These are phyloP conservation scores for Fusarium nelsonii DNA, from an alignment of 2,329 filamentous ascomycete genomes.

Conservation along the genomic window DNA sequence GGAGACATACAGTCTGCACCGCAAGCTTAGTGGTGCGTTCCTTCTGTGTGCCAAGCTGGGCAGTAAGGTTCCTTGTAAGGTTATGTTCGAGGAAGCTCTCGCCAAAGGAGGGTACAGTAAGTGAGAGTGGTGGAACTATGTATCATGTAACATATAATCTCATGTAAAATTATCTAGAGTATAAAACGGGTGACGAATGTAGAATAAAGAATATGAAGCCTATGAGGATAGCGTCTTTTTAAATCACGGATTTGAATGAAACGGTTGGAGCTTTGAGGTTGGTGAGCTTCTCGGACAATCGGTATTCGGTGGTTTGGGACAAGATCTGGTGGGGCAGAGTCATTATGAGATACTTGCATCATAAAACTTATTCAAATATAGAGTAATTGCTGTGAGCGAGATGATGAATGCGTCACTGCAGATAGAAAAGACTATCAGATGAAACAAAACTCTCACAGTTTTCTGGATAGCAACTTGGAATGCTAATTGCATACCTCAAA, in stretches of 20 bases:
- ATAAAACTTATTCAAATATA: not conserved
- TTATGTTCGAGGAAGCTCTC: slow-evolving; percentile 77
- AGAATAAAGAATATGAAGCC: slow-evolving; percentile 16
- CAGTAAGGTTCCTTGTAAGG: slow-evolving; percentile 83
- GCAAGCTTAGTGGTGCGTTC: slow-evolving; percentile 96
- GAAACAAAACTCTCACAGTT: not conserved
- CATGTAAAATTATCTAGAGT: slow-evolving; percentile 38
- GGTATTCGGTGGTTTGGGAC: slow-evolving; percentile 5
- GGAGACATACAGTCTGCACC: slow-evolving; percentile 95
- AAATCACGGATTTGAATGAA: not conserved
- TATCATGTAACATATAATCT: slow-evolving; percentile 32
- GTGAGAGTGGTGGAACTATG: slow-evolving; percentile 15
- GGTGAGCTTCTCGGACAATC: slow-evolving; percentile 5
- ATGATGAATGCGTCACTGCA: not conserved
- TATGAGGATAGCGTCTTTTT: not conserved
- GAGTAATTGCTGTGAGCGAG: not conserved
- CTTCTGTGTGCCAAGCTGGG: slow-evolving; percentile 88
- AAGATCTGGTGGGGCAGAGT: slow-evolving; percentile 20
- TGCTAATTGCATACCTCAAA: not conserved
- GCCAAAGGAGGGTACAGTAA: slow-evolving; percentile 51
- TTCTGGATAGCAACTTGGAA: not conserved
- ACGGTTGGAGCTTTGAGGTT: not conserved
- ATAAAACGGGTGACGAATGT: slow-evolving; percentile 14
- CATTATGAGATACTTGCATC: slow-evolving; percentile 8
- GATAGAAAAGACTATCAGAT: fast-evolving